Conservation (phyloP, 1,284 basidiomycete species). For the Phlebopus sp. region DNA sequence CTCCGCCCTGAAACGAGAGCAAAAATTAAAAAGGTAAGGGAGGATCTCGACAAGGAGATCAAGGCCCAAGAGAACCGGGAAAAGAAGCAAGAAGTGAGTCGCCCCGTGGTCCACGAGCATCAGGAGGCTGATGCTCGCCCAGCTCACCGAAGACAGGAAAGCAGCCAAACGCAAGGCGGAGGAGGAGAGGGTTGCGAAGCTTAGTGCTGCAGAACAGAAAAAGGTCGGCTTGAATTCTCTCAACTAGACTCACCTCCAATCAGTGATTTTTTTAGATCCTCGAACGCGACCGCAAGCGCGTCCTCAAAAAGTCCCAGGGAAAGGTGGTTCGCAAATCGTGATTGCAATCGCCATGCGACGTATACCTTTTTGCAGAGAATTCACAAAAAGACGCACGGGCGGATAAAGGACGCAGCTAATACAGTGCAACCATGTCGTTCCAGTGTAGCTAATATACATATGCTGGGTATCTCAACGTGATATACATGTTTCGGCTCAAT, state of each 20-base stretch:
- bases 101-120: neutral
- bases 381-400: too few relatives aligned
- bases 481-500: neutral
- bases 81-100: slow-evolving; percentile 65
- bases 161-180: slow-evolving; percentile 74
- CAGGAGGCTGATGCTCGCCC: slow-evolving; percentile 1
- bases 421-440: too few relatives aligned
- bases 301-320: slow-evolving; percentile 64
- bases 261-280: slow-evolving; percentile 43
- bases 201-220: slow-evolving; percentile 81
- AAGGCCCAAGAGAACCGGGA: slow-evolving; percentile 69
- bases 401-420: too few relatives aligned
- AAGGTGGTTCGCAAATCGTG: slow-evolving; percentile 53
- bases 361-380: neutral
- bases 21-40: slow-evolving; percentile 71
- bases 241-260: slow-evolving; percentile 1
- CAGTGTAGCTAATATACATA: neutral
- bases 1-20: slow-evolving; percentile 77
- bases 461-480: neutral
- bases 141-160: slow-evolving; percentile 64
- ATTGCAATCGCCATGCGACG: too few relatives aligned
- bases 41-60: slow-evolving; percentile 65
- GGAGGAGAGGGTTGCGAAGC: slow-evolving; percentile 65
- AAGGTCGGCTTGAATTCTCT: slow-evolving; percentile 48
- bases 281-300: slow-evolving; percentile 74